These are phyloP conservation scores for Cryptosporidium baileyi DNA, from an alignment of 169 alveolate species.

Conservation along the genomic window DNA sequence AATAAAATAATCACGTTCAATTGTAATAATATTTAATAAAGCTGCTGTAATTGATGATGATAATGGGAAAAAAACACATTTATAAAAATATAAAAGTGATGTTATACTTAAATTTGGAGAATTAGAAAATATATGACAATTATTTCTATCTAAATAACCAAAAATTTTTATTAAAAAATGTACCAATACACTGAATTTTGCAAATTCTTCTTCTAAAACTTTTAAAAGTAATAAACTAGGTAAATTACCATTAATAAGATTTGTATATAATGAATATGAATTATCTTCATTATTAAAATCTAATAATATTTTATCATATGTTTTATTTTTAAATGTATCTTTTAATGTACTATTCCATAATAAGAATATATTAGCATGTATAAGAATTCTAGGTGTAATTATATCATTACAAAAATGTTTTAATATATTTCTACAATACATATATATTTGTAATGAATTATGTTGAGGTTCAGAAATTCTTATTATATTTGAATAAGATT, in stretches of 20 bases:
- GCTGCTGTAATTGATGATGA: constrained; percentile 57
- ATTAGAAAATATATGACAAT: constrained; percentile 29
- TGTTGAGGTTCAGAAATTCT: constrained; percentile 26
- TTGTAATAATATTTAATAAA: constrained; percentile 33
- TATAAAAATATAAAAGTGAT: constrained; percentile 36
- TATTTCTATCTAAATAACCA: constrained; percentile 57
- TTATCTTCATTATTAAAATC: background rate
- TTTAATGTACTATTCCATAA: constrained; percentile 55
- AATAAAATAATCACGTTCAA: constrained; percentile 43
- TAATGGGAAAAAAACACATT: constrained; percentile 51
- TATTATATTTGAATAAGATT: constrained; percentile 19
- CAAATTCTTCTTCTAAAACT: constrained; percentile 55
- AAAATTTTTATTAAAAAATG: constrained; percentile 34
- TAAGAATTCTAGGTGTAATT: constrained; percentile 48
- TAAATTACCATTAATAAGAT: constrained; percentile 3
- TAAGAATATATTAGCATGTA: constrained; percentile 43
- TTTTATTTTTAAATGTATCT: background rate
- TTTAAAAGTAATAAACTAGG: constrained; percentile 30
- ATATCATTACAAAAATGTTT: constrained; percentile 43
- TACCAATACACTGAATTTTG: constrained; percentile 40
- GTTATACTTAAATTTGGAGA: constrained; percentile 37
- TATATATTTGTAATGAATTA: constrained; percentile 47
- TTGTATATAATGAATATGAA: constrained; percentile 11
- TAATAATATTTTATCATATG: background rate
- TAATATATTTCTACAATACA: constrained; percentile 35